phyloP scores from a whole-genome alignment of 2,329 filamentous ascomycete genomes.

The Fusarium marasasianum region DNA sequence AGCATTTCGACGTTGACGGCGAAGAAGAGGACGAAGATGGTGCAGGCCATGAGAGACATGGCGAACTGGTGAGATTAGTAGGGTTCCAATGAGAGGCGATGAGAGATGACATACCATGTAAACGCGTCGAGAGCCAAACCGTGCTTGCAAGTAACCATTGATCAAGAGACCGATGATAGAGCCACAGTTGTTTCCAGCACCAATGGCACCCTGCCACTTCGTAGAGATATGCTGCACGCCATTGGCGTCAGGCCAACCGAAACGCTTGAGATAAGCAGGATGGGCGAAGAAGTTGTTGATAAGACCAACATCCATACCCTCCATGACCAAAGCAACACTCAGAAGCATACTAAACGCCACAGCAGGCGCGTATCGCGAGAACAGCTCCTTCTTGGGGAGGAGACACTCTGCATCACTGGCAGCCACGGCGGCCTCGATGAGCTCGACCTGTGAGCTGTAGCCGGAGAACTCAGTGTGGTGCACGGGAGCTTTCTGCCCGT shows the following conservation, averaged over 20 bases:
- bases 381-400: conserved; percentile 46
- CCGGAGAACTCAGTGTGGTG: conserved; percentile 40
- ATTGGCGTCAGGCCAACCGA: conserved; percentile 46
- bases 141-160: conserved; percentile 59
- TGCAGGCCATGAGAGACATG: conserved; percentile 50
- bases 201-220: conserved; percentile 59
- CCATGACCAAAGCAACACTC: conserved; percentile 50
- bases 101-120: conserved; percentile 51
- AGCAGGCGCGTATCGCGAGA: conserved; percentile 44
- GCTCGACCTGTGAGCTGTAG: conserved; percentile 41
- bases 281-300: conserved; percentile 55
- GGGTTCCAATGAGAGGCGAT: fast-evolving
- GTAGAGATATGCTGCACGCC: conserved; percentile 54
- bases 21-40: conserved; percentile 61
- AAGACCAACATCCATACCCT: conserved; percentile 53
- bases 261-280: conserved; percentile 55
- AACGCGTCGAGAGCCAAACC: conserved; percentile 57
- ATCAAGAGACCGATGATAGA: conserved; percentile 60
- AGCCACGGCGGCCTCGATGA: conserved; percentile 48
- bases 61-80: conserved; percentile 37
- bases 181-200: conserved; percentile 58
- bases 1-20: conserved; percentile 51
- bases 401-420: conserved; percentile 43
- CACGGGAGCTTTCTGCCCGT: conserved; percentile 18
- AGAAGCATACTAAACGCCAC: conserved; percentile 44